Evolutionary conservation across 192 early-diverging fungal genomes (phyloP).

Genomic region (Gonapodya sp.): DNA sequence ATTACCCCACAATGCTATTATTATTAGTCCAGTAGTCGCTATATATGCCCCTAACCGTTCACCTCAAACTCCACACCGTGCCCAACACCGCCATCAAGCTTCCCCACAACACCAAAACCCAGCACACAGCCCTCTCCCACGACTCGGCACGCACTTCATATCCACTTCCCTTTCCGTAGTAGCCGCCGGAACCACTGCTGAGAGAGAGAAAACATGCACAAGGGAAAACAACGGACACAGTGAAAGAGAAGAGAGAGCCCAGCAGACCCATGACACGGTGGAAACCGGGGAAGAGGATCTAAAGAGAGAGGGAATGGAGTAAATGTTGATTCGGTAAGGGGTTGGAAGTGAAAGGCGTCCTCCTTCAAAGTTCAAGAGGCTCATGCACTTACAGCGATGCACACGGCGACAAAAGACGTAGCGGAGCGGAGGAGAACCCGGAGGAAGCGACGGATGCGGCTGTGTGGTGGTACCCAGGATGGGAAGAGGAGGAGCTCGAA

Average conservation of each 20-base stretch:
- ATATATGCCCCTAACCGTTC: too few species aligned
- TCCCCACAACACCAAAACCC: background rate
- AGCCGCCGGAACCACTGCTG: background rate
- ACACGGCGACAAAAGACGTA: background rate
- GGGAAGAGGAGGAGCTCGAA: slow-evolving; percentile 2
- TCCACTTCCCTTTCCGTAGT: background rate
- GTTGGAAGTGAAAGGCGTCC: too few species aligned
- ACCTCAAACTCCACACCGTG: background rate
- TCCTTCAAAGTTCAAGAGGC: too few species aligned
- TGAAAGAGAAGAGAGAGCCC: slow-evolving; percentile 3
- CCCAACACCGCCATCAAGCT: background rate
- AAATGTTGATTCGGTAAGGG: too few species aligned
- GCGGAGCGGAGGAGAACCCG: background rate
- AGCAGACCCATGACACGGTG: background rate
- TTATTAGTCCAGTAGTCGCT: too few species aligned
- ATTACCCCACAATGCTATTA: too few species aligned
- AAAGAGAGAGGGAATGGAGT: too few species aligned
- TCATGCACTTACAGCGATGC: too few species aligned
- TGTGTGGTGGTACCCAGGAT: background rate
- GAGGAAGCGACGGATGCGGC: background rate
- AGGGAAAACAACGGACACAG: slow-evolving; percentile 1
- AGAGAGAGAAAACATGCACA: slow-evolving; percentile 1
- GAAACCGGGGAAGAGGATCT: slow-evolving; percentile 2
- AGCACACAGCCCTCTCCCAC: background rate
- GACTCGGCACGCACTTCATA: background rate